Evolutionary conservation across 768 basidiomycete species (phyloP), one percentile per base, ranked within the genome.

Genomic region (Pholiota molesta): DNA sequence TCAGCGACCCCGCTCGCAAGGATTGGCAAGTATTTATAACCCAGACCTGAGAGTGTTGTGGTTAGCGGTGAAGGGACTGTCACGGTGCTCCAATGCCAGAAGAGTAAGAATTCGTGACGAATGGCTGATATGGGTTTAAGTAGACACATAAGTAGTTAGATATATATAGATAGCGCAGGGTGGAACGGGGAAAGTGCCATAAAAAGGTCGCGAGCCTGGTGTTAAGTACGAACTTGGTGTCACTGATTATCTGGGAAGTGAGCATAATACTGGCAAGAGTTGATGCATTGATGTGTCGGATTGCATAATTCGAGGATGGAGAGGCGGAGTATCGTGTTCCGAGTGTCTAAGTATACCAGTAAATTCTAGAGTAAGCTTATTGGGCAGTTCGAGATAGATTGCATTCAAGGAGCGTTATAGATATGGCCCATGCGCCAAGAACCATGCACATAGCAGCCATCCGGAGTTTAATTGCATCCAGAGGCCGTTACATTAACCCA

Each of bases 271-370:
- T 44, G n/a, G 42, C n/a, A 44, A 13, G 35, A 5, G 5, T 14
- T 37, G 35, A 37, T 37, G 3, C 13, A 16, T 14, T 37, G 35
- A 37, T 37, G 3, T 37, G 3, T 31, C 14, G 35, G 35, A 37
- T n/a, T 23, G 53, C n/a, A 55, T 35, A 35, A 40, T 55, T 40
- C 23, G 23, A 29, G 55, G 7, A 29, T 28, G 7, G 55, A 49
- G 42, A 26, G 29, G 29, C 56, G 56, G 44, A 49, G 45, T 47
- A 57, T 44, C 56, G 56, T 31, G 44, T 57, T 57, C 56, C 53
- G 55, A 40, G 13, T 19, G 7, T 42, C 35, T 26, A 56, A 9
- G n/a, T 28, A 56, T 37, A 37, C 5, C 31, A 31, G 9, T 31
- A 6, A 31, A 7, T 31, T 31, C 11, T 6, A 9, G 11, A 16